These are phyloP conservation scores for Apiospora phragmitis DNA, from an alignment of 2,329 filamentous ascomycete species.

Conservation along the genomic window DNA sequence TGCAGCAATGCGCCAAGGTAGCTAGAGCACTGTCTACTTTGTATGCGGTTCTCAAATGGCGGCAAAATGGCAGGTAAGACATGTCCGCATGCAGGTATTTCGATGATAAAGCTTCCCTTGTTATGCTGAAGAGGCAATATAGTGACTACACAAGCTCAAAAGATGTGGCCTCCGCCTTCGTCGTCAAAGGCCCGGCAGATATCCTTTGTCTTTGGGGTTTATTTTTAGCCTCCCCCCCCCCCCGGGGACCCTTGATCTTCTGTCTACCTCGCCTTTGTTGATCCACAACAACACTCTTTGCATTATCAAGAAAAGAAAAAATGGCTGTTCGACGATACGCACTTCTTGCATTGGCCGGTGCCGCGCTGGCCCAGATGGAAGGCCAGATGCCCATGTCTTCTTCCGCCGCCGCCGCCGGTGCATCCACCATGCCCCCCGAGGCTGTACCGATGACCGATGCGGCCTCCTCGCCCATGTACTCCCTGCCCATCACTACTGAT, in stretches of 20 bases:
- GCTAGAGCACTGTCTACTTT: background rate
- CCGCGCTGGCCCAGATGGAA: slow-evolving; percentile 25
- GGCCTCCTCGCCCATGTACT: background rate
- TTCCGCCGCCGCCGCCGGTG: background rate
- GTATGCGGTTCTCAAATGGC: background rate
- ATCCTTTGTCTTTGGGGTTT: slow-evolving; percentile 21
- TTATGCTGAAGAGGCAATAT: background rate
- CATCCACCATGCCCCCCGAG: slow-evolving; percentile 14
- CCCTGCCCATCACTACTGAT: background rate
- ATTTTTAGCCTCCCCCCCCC: background rate
- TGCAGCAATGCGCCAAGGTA: background rate
- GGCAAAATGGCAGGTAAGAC: background rate
- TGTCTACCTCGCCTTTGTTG: slow-evolving; percentile 1
- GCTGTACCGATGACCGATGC: background rate
- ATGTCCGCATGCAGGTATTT: background rate
- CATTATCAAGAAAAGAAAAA: slow-evolving; percentile 13
- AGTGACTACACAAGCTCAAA: background rate
- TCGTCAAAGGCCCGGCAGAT: slow-evolving; percentile 17
- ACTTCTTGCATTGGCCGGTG: slow-evolving; percentile 23
- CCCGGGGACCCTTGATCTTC: background rate
- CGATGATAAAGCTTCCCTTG: background rate
- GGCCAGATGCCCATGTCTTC: slow-evolving; percentile 13
- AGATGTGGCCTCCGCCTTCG: background rate
- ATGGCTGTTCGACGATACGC: slow-evolving; percentile 26
- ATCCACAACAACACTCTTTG: background rate